Base-by-base conservation (phyloP, 2,329 filamentous ascomycete species). In the Elsinoe necatrix region DNA sequence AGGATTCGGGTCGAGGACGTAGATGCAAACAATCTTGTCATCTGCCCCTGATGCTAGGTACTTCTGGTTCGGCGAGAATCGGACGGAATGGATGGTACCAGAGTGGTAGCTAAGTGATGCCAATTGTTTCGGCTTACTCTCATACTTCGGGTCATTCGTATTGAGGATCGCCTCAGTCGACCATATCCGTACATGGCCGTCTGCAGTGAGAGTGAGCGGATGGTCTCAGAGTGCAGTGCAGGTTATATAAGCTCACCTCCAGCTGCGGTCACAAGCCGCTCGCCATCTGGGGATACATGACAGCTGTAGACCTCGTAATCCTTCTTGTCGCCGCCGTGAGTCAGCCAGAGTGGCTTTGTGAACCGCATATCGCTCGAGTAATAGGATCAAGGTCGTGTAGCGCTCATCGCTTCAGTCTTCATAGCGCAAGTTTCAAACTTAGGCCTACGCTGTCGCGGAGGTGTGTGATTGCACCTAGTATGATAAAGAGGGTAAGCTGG, bases 241-340 rank as follows among this genome's bases (percentile, higher is more conserved):
- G 4, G 9, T 3, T 3, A 37, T n/a, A n/a, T 37, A 51, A 42
- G 68, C 83, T 71, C 75, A 90, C 86, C 87, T 80, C 93, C 92
- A 66, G 91, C 93, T 60, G 92, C 93, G 18, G 93, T 97, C 50
- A 92, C 93, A 57, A 98, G 80, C 62, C 93, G 84, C 68, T 84
- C 86, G 63, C 92, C 93, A 74, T 98, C 93, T 12, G 93, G 89
- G 25, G 93, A 98, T 62, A 98, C 84, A 77, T 97, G 89, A 72
- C 92, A 97, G 75, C 89, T 95, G 76, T 97, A 98, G 63, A 97
- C 92, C 74, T 98, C 93, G 69, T 95, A 95, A 70, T 97, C 91
- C 70, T 96, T 97, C 71, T 95, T 89, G 76, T 98, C 93, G 70
- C 92, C 91, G 74, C 89, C 90, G 76, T 96, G 92, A 71, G 87